Percentiles rank a stretch among this genome's conserved stretches.
Evolutionary conservation across 495 filamentous ascomycete species (phyloP).

Genomic region (Pseudoneurospora amorphoporcata): DNA sequence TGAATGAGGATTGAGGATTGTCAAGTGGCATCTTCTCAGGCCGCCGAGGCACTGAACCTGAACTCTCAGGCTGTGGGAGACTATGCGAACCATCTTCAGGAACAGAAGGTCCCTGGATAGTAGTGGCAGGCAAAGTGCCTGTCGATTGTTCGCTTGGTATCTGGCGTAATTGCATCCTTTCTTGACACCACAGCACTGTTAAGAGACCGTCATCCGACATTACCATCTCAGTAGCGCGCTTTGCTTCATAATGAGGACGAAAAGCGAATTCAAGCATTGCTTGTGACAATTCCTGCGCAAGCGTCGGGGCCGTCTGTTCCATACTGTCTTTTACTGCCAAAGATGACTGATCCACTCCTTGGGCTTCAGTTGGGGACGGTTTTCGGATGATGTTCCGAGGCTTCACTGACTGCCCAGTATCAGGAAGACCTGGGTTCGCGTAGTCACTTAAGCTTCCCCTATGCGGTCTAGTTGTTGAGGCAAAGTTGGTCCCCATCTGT

Average conservation of each 20-base stretch:
- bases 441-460: conserved; percentile 1
- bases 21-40: background rate
- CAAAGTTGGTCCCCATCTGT: background rate
- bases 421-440: conserved; percentile 4
- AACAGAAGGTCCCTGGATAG: background rate
- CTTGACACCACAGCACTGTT: background rate
- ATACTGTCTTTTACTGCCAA: background rate
- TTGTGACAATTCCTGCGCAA: background rate
- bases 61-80: background rate
- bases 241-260: background rate
- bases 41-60: background rate
- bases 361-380: background rate
- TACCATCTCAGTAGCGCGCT: background rate
- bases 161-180: background rate
- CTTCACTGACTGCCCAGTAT: conserved; percentile 7
- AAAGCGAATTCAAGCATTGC: background rate
- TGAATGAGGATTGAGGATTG: background rate
- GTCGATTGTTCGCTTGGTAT: background rate
- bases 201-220: background rate
- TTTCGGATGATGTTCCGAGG: conserved; percentile 15
- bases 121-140: background rate
- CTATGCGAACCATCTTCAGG: background rate
- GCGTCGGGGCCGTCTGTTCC: background rate
- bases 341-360: background rate
- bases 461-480: background rate